phyloP scores from a whole-genome alignment of 345 rosid genomes.

The Noccaea bulbosa region DNA sequence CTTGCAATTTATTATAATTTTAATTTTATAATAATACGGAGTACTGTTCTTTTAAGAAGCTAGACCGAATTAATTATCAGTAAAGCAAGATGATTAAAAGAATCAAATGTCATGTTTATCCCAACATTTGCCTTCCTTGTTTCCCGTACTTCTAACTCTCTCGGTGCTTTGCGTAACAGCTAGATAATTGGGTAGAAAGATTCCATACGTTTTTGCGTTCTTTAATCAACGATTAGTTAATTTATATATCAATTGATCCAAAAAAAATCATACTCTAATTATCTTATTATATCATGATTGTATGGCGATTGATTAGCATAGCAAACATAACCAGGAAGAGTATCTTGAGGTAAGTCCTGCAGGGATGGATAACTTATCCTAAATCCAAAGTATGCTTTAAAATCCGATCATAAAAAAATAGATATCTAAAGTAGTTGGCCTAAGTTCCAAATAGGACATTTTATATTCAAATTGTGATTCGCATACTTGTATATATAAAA shows the following conservation, averaged over 20 bases:
- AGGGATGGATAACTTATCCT: background rate
- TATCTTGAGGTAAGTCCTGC: background rate
- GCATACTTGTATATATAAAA: too few relatives aligned
- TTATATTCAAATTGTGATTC: background rate
- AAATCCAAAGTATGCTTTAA: conserved; percentile 6
- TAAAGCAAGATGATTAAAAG: conserved; percentile 38
- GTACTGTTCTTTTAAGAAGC: conserved; percentile 9
- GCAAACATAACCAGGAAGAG: background rate
- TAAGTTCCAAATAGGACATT: background rate
- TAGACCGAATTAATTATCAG: conserved; percentile 29
- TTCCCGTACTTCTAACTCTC: conserved; percentile 45
- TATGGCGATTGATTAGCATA: conserved; percentile 29
- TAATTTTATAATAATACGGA: conserved; percentile 24
- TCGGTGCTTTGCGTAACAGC: conserved; percentile 42
- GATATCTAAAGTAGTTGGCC: background rate
- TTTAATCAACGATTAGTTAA: conserved; percentile 9
- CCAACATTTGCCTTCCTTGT: conserved; percentile 48
- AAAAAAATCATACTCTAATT: conserved; percentile 2
- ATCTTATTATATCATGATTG: conserved; percentile 6
- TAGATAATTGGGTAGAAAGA: conserved; percentile 37
- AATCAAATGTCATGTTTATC: conserved; percentile 45
- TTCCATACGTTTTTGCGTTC: conserved; percentile 43
- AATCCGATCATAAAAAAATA: background rate
- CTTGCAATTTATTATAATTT: conserved; percentile 28
- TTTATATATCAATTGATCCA: conserved; percentile 26